phyloP scores from a whole-genome alignment of 495 filamentous ascomycete species.

The Parathielavia hyrcaniae region DNA sequence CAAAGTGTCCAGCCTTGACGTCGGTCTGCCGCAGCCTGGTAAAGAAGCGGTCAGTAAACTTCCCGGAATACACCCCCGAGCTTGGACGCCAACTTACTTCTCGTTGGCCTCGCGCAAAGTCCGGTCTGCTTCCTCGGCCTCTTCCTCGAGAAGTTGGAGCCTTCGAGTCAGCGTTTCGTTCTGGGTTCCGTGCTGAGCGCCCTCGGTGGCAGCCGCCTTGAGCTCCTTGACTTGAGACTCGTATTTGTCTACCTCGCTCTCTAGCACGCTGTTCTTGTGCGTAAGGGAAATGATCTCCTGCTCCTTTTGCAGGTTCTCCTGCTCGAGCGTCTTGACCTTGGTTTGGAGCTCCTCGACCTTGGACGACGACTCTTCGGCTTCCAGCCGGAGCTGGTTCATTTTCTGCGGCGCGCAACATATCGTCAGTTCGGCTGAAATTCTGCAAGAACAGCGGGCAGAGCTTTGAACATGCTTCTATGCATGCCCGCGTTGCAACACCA shows the following conservation, averaged over 20 bases:
- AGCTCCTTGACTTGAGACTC: slow-evolving; percentile 68
- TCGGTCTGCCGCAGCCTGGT: slow-evolving; percentile 92
- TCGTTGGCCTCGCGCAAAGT: slow-evolving; percentile 94
- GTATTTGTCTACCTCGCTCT: slow-evolving; percentile 82
- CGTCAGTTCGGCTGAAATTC: slow-evolving; percentile 22
- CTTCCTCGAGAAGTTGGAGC: slow-evolving; percentile 92
- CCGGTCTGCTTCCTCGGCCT: slow-evolving; percentile 92
- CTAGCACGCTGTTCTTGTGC: slow-evolving; percentile 87
- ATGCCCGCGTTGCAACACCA: background rate
- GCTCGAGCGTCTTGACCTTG: slow-evolving; percentile 84
- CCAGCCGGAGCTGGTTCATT: slow-evolving; percentile 86
- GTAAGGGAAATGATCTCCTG: slow-evolving; percentile 93
- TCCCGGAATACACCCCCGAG: background rate
- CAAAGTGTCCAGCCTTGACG: slow-evolving; percentile 97
- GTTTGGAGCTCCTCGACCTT: slow-evolving; percentile 80
- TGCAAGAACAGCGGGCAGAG: background rate
- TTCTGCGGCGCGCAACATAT: slow-evolving; percentile 49
- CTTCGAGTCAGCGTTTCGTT: slow-evolving; percentile 85
- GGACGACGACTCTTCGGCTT: slow-evolving; percentile 73
- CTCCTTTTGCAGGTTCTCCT: slow-evolving; percentile 92
- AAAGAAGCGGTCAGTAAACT: slow-evolving; percentile 3
- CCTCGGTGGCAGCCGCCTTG: slow-evolving; percentile 70
- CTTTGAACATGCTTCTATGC: background rate
- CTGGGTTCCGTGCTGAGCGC: slow-evolving; percentile 68
- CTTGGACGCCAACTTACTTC: slow-evolving; percentile 62